Percentiles rank a stretch among this genome's conserved stretches.
Conservation (phyloP, 805 yeast genomes). For the Metschnikowia similis region DNA sequence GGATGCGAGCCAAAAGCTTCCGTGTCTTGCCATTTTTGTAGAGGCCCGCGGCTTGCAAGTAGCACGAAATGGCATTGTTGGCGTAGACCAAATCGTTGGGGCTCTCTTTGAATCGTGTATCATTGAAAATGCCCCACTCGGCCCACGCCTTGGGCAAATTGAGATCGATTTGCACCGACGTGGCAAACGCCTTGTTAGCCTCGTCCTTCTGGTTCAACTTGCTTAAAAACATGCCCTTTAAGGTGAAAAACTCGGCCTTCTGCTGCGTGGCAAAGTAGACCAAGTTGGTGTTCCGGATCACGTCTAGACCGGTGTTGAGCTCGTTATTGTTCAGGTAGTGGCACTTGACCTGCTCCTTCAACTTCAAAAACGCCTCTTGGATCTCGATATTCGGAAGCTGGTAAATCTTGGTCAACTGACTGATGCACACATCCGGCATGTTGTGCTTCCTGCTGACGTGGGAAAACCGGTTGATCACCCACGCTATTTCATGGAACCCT, state of each 20-base stretch:
- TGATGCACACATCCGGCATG: constrained; percentile 94
- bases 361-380: constrained; percentile 93
- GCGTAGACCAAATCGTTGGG: constrained; percentile 81
- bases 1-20: constrained; percentile 77
- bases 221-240: constrained; percentile 97
- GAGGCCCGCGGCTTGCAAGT: constrained; percentile 94
- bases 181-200: constrained; percentile 96
- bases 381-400: constrained; percentile 96
- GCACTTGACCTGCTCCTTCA: constrained; percentile 96
- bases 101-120: constrained; percentile 76
- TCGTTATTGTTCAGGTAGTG: constrained; percentile 91
- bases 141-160: constrained; percentile 99
- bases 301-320: constrained; percentile 91
- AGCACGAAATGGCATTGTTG: constrained; percentile 91
- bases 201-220: constrained; percentile 87
- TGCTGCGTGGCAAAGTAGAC: constrained; percentile 97
- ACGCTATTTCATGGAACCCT: constrained; percentile 97
- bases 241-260: constrained; percentile 94
- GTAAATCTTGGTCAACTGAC: constrained; percentile 87
- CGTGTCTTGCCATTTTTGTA: constrained; percentile 92
- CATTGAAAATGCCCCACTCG: constrained; percentile 97
- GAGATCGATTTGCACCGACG: constrained; percentile 94
- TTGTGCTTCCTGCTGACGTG: constrained; percentile 97
- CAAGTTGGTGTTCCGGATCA: constrained; percentile 90
- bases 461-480: constrained; percentile 97